Evolutionary conservation across 2,329 filamentous ascomycete genomes (phyloP), one percentile per base, ranked within the genome.

Genomic region (Cryphonectria parasitica): DNA sequence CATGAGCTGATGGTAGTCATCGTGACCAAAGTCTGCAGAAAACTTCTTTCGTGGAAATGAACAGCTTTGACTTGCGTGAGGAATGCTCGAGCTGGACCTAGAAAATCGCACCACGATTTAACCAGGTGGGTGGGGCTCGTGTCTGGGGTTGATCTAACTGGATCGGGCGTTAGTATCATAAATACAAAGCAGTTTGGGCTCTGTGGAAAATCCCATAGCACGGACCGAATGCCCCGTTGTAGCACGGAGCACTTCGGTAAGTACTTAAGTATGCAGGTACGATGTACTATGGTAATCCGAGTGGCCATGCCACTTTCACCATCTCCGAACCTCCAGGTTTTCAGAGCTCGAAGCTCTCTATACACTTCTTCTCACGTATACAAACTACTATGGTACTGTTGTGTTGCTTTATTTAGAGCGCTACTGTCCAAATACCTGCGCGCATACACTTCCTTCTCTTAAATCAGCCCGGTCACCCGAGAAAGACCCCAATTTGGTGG

Each of bases 81-180:
- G 34, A 36, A n/a, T 17, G 8, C 54, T 58, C 22, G 19, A 31
- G n/a, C 25, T 31, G 28, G 34, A 13, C 56, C 58, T 19, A n/a
- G 11, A 60, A 22, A 31, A 49, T 52, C 64, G 45, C 67, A 64
- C 63, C 64, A 19, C 28, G 31, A 31, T 60, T 43, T n/a, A 63
- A 63, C 45, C 58, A 45, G 36, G 41, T 61, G 54, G 60, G 61
- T 61, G 69, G 69, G 61, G n/a, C 68, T 70, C 70, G 64, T 72
- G 66, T 71, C 49, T 49, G 52, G 68, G 61, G 64, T 22, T 17
- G 41, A 43, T 49, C 68, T 72, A 70, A 52, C 70, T 54, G 3
- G 10, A 66, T 70, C 28, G 41, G 61, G 68, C n/a, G n/a, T n/a
- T n/a, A n/a, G n/a, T n/a, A n/a, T n/a, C n/a, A n/a, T n/a, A n/a